These are phyloP conservation scores for Fusarium napiforme DNA, from an alignment of 2,329 filamentous ascomycete species.

Conservation along the genomic window DNA sequence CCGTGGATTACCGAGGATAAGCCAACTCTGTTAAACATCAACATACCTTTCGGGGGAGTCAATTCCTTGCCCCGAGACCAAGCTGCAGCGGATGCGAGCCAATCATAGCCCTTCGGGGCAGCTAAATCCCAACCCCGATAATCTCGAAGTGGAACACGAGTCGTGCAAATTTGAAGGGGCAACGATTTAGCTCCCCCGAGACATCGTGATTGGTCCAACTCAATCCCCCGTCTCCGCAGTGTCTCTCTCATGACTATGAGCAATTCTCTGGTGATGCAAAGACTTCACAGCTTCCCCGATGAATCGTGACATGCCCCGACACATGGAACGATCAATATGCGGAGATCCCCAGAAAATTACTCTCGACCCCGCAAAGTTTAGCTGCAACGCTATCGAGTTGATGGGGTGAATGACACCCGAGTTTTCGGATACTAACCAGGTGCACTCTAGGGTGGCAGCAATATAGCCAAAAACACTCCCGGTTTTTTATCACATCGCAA, in stretches of 20 bases:
- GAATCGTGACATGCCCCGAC: background rate
- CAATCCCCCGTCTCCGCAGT: fast-evolving
- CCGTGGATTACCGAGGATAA: background rate
- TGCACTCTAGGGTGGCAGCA: background rate
- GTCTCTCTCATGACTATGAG: background rate
- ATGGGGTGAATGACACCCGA: background rate
- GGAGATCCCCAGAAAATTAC: slow-evolving; percentile 2
- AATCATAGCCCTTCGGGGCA: background rate
- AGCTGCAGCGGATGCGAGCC: fast-evolving
- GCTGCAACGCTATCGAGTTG: slow-evolving; percentile 3
- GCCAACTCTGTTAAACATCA: background rate
- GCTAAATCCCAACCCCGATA: background rate
- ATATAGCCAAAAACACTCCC: background rate
- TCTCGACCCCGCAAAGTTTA: slow-evolving; percentile 4
- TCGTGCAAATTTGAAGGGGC: background rate
- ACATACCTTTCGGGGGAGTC: background rate
- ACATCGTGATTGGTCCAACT: slow-evolving; percentile 8
- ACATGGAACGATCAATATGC: background rate
- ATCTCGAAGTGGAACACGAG: background rate
- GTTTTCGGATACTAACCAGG: background rate
- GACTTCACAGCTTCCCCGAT: background rate
- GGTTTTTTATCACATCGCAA: background rate
- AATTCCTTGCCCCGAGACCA: background rate
- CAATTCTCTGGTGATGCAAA: background rate
- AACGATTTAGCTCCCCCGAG: slow-evolving; percentile 41